Percentiles rank a stretch among this genome's conserved stretches.
These are phyloP conservation scores for Beauveria pseudobassiana DNA, from an alignment of 2,329 filamentous ascomycete genomes.

Conservation along the genomic window DNA sequence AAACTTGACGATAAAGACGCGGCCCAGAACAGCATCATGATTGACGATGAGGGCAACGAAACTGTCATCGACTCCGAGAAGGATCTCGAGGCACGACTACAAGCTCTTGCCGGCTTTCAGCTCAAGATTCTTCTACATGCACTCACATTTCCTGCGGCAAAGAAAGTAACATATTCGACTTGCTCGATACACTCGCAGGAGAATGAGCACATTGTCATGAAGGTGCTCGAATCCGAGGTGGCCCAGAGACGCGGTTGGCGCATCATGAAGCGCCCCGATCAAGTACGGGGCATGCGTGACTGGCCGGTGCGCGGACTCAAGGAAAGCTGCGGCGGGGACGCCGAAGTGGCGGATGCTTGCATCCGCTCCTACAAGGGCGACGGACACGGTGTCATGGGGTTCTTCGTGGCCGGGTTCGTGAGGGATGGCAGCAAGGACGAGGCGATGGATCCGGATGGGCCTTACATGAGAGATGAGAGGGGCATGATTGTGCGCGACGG, in stretches of 20 bases:
- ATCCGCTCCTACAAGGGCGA: conserved; percentile 77
- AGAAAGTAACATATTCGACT: conserved; percentile 81
- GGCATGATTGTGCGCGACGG: conserved; percentile 42
- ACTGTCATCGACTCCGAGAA: conserved; percentile 44
- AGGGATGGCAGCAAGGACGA: conserved; percentile 18
- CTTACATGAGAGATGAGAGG: conserved; percentile 46
- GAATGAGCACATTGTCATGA: conserved; percentile 77
- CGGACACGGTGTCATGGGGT: conserved; percentile 81
- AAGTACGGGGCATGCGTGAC: conserved; percentile 65
- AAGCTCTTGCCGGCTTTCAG: conserved; percentile 74
- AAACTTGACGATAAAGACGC: conserved; percentile 33
- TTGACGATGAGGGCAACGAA: conserved; percentile 53
- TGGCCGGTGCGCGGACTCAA: conserved; percentile 63
- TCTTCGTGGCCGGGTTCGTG: conserved; percentile 87
- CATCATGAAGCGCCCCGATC: conserved; percentile 62
- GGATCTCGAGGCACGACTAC: conserved; percentile 57
- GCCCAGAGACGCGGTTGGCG: conserved; percentile 67
- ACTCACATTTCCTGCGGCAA: conserved; percentile 68
- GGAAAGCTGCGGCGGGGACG: conserved; percentile 41
- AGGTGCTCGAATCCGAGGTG: conserved; percentile 59
- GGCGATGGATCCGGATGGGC: conserved; percentile 30
- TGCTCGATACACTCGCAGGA: conserved; percentile 84
- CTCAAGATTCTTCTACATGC: conserved; percentile 76
- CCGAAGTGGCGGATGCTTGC: conserved; percentile 61
- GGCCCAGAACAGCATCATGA: conserved; percentile 29